Conservation (phyloP, 2,329 filamentous ascomycete species). For the Cercospora sojina region DNA sequence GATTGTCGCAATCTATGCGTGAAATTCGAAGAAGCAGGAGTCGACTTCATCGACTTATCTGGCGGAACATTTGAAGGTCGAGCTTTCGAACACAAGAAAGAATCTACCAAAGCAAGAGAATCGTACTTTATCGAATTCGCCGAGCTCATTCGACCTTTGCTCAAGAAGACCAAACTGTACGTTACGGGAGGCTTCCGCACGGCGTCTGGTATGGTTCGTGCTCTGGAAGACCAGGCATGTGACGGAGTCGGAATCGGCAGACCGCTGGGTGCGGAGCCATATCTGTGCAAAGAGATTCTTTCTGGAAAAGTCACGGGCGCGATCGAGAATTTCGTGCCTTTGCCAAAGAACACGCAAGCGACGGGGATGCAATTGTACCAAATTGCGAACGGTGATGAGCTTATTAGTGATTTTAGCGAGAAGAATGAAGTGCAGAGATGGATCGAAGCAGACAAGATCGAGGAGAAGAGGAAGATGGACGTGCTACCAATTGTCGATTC, state of each 20-base stretch:
- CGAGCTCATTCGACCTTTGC: slow-evolving; percentile 32
- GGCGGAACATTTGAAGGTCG: slow-evolving; percentile 34
- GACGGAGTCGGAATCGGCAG: slow-evolving; percentile 36
- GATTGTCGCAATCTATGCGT: slow-evolving; percentile 32
- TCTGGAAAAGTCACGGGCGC: slow-evolving; percentile 31
- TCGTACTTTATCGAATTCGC: slow-evolving; percentile 37
- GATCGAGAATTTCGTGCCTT: slow-evolving; percentile 34
- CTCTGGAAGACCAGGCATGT: slow-evolving; percentile 27
- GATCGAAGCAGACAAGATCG: slow-evolving; percentile 31
- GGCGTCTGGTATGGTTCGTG: slow-evolving; percentile 32
- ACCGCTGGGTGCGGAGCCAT: slow-evolving; percentile 34
- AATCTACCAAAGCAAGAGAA: slow-evolving; percentile 33
- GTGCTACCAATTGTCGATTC: slow-evolving; percentile 35
- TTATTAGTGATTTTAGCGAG: slow-evolving; percentile 36
- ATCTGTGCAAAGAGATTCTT: slow-evolving; percentile 34
- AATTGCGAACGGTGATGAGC: slow-evolving; percentile 29
- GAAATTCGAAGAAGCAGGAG: slow-evolving; percentile 25
- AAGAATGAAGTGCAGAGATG: slow-evolving; percentile 35
- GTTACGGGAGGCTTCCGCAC: slow-evolving; percentile 38
- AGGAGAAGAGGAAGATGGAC: slow-evolving; percentile 33
- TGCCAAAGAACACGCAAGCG: slow-evolving; percentile 35
- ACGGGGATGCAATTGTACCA: slow-evolving; percentile 37
- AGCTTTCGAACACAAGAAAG: slow-evolving; percentile 36
- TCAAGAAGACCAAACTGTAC: slow-evolving; percentile 36
- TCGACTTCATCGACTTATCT: slow-evolving; percentile 34